Conservation (phyloP, 1,284 basidiomycete species). For the Cryptococcus sp. region DNA sequence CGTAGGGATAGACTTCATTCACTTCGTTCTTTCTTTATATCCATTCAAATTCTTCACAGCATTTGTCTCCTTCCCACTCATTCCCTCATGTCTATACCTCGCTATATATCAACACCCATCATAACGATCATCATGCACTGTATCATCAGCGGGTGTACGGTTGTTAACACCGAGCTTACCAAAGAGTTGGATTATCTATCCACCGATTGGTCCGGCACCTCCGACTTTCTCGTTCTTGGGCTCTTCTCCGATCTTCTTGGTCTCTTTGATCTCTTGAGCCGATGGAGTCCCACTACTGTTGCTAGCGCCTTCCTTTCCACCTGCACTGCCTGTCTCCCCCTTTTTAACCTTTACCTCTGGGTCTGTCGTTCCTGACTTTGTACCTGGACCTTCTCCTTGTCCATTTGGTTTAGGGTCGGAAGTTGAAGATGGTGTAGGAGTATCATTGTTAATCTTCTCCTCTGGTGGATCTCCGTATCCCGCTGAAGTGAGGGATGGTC, state of each 20-base stretch:
- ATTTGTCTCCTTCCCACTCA: neutral
- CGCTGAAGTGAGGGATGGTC: constrained; percentile 14
- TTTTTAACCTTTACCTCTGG: constrained; percentile 15
- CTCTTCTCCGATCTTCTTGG: constrained; percentile 33
- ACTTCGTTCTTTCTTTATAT: neutral
- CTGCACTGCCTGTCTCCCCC: constrained; percentile 5
- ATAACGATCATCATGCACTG: neutral
- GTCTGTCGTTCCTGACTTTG: constrained; percentile 20
- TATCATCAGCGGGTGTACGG: neutral
- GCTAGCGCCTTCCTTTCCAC: constrained; percentile 7
- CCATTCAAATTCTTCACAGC: neutral
- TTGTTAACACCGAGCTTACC: neutral
- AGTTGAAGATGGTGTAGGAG: constrained; percentile 21
- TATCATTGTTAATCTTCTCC: constrained; percentile 29
- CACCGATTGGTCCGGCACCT: constrained; percentile 30
- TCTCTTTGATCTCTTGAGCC: constrained; percentile 24
- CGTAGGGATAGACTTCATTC: neutral
- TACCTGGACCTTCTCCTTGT: constrained; percentile 16
- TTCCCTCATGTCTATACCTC: neutral
- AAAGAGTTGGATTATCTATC: constrained; percentile 6
- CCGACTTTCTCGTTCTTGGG: constrained; percentile 30
- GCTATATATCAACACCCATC: neutral
- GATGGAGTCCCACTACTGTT: constrained; percentile 2
- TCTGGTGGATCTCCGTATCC: constrained; percentile 35
- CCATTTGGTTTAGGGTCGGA: constrained; percentile 22